phyloP scores from a whole-genome alignment of 2,329 filamentous ascomycete genomes.

The Stemphylium vesicarium region DNA sequence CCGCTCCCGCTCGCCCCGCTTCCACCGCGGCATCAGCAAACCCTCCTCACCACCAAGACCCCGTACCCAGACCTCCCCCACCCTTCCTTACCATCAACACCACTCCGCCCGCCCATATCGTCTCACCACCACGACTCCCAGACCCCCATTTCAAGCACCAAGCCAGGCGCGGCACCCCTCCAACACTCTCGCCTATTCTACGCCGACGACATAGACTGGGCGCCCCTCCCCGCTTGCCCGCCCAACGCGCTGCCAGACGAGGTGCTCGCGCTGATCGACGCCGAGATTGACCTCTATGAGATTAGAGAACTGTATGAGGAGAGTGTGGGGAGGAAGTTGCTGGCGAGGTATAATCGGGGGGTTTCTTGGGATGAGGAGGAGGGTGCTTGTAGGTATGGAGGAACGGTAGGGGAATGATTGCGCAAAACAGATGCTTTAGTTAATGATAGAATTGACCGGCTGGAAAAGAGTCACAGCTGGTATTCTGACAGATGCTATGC shows the following conservation, averaged over 20 bases:
- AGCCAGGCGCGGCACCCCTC: too few species aligned
- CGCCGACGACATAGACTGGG: too few species aligned
- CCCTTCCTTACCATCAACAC: neutral
- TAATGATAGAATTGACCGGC: too few species aligned
- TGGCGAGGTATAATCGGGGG: neutral
- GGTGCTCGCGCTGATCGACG: neutral
- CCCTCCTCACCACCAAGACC: too few species aligned
- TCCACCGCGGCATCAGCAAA: neutral
- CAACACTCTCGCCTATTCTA: too few species aligned
- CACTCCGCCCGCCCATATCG: neutral
- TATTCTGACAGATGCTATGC: too few species aligned
- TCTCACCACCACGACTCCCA: neutral
- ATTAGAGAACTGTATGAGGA: slow-evolving; percentile 1
- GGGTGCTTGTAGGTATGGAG: neutral
- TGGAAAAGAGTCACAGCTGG: too few species aligned
- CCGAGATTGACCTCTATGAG: neutral
- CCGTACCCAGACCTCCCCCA: neutral
- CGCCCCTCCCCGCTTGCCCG: too few species aligned
- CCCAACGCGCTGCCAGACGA: too few species aligned
- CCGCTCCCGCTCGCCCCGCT: neutral
- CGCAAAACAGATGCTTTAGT: too few species aligned
- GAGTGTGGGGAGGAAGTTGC: neutral
- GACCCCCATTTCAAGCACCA: too few species aligned
- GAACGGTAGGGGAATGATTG: too few species aligned
- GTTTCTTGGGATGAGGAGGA: neutral